Evolutionary conservation across 352 stramenopile species (phyloP).

Genomic region (Globisporangium lucens): DNA sequence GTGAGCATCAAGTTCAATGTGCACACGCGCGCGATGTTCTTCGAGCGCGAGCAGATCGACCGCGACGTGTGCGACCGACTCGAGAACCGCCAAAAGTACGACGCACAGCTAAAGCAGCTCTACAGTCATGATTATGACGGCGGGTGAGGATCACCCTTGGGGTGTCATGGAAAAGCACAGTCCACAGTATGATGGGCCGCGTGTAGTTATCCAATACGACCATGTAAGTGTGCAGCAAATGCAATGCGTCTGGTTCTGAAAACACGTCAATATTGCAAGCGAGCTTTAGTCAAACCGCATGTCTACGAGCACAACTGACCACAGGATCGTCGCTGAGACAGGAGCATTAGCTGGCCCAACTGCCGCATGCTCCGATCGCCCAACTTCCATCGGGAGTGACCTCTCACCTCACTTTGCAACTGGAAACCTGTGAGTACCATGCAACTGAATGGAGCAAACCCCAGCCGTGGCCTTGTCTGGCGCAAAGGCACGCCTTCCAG

Average conservation of each 20-base stretch:
- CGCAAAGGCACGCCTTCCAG: too few relatives aligned
- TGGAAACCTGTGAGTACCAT: too few relatives aligned
- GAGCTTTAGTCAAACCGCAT: background rate
- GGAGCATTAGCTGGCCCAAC: background rate
- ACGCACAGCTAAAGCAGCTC: conserved; percentile 22
- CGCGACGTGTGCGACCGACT: conserved; percentile 43
- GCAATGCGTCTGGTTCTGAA: too few relatives aligned
- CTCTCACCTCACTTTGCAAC: too few relatives aligned
- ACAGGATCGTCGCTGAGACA: background rate
- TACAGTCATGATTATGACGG: conserved; percentile 4
- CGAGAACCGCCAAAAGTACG: conserved; percentile 38
- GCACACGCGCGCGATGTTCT: conserved; percentile 39
- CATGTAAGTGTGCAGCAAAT: background rate
- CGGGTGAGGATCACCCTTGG: background rate
- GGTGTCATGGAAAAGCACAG: background rate
- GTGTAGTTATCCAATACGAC: too few relatives aligned
- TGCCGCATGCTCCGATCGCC: too few relatives aligned
- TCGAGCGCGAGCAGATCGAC: conserved; percentile 50
- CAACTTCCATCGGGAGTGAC: too few relatives aligned
- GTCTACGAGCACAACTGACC: background rate
- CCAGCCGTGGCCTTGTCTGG: too few relatives aligned
- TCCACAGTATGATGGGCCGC: background rate
- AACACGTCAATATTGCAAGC: background rate
- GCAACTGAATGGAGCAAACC: too few relatives aligned
- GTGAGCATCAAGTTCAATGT: conserved; percentile 36